Evolutionary conservation across 441 rosid genomes (phyloP), one percentile per base, ranked within the genome.

Genomic region (Pelargonium australe): DNA sequence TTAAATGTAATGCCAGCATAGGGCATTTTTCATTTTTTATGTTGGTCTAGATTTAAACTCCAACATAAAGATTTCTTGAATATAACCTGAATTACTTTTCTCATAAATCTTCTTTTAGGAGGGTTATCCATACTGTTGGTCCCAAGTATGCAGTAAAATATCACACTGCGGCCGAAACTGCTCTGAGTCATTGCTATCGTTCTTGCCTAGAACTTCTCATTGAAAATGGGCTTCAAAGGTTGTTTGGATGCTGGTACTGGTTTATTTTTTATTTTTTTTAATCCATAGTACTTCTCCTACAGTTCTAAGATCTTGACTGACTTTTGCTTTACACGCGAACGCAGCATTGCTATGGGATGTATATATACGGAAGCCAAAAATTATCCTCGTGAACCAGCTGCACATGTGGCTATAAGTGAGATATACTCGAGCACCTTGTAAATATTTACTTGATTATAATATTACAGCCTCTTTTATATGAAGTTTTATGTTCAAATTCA

Each of bases 321-420:
- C 57, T 76, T 81, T 67, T 74, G 31, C 66, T 74, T 82, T 72
- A 53, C 49, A 62, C 76, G 65, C 64, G 53, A 66, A 63, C 80
- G 76, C 90, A 95, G 99, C 83, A 89, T 95, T 64, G 98, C 97
- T 9, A 87, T 86, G 96, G 97, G 86, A 41, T 95, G 99, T 79
- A 95, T 95, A 87, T 95, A 95, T 74, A 84, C 98, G 16, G 98
- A 95, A 51, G 80, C 96, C 64, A 95, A 95, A 80, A 92, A 89
- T 74, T 95, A 95, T 82, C 99, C 99, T 44, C 92, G 99, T 55
- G 99, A 95, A 86, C 98, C 98, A 71, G 99, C 99, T 74, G 98
- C 98, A 17, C 99, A 95, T 80, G 97, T 95, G 68, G 96, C 99
- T 76, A 95, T 95, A 81, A 87, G 99, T 95, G 80, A 86, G 91